These are phyloP conservation scores for Trichoderma gamsii DNA, from an alignment of 495 filamentous ascomycete species.

Conservation along the genomic window DNA sequence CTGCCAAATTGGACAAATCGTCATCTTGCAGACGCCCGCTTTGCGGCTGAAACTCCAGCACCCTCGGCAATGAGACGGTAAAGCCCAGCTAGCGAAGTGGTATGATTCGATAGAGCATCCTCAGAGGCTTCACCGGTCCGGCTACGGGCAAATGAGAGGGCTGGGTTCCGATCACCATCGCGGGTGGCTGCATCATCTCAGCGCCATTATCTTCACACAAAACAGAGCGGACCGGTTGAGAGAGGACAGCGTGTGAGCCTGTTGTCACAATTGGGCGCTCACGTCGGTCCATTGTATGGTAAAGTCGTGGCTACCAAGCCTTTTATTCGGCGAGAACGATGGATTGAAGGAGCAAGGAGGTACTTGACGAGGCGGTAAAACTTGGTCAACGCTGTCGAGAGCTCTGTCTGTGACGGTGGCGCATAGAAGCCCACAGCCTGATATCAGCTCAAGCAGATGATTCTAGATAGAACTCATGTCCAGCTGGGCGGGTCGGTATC, in stretches of 20 bases:
- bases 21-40: conserved; percentile 7
- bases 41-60: background rate
- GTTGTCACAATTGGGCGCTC: background rate
- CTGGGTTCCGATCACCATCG: background rate
- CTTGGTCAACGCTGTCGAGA: background rate
- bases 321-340: background rate
- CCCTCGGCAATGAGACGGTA: background rate
- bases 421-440: background rate
- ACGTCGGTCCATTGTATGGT: background rate
- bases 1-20: background rate
- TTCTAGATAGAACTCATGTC: background rate
- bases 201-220: conserved; percentile 1
- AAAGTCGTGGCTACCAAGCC: background rate
- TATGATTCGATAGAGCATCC: background rate
- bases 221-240: conserved; percentile 1
- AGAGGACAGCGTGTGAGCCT: background rate
- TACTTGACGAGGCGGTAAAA: background rate
- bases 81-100: background rate
- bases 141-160: conserved; percentile 1
- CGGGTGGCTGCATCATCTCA: conserved; percentile 13
- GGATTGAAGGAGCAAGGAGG: background rate
- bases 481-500: conserved; percentile 4
- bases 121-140: conserved; percentile 1
- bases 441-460: background rate
- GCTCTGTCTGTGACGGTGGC: background rate